These are phyloP conservation scores for Monosporascus sp. DNA, from an alignment of 2,329 filamentous ascomycete species.

Conservation along the genomic window DNA sequence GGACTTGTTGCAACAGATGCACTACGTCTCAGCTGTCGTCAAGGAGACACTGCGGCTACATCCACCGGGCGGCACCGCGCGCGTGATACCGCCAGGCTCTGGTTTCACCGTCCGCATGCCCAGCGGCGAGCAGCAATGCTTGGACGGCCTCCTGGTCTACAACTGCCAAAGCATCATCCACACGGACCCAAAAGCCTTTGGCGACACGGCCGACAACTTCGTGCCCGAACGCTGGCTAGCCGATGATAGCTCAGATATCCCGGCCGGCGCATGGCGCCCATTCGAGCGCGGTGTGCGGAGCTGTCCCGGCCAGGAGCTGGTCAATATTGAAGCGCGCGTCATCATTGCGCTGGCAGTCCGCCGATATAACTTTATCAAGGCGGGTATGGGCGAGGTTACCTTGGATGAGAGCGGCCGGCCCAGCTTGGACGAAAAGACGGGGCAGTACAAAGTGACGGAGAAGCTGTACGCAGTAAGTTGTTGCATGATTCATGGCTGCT, in stretches of 20 bases:
- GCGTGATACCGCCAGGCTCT: slow-evolving; percentile 1
- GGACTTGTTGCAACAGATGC: not conserved
- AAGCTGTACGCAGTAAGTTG: slow-evolving; percentile 2
- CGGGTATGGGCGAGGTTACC: not conserved
- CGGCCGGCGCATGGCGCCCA: slow-evolving; percentile 38
- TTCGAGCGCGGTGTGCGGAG: slow-evolving; percentile 3
- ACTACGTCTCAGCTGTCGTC: slow-evolving; percentile 5
- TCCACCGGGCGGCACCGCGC: slow-evolving; percentile 3
- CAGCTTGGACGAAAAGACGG: slow-evolving; percentile 1
- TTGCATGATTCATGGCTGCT: not conserved
- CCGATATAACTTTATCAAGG: slow-evolving; percentile 4
- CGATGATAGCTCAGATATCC: slow-evolving; percentile 2
- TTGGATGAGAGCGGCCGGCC: slow-evolving; percentile 1
- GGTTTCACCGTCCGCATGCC: slow-evolving; percentile 8
- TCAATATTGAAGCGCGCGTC: slow-evolving; percentile 3
- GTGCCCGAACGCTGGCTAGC: slow-evolving; percentile 19
- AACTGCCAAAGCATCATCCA: slow-evolving; percentile 6
- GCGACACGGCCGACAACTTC: slow-evolving; percentile 11
- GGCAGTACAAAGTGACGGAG: slow-evolving; percentile 4
- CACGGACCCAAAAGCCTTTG: slow-evolving; percentile 7
- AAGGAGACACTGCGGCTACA: slow-evolving; percentile 5
- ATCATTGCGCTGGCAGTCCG: slow-evolving; percentile 4
- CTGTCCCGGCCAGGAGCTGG: slow-evolving; percentile 4
- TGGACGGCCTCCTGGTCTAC: slow-evolving; percentile 10
- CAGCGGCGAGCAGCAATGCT: slow-evolving; percentile 6